Base-by-base conservation (phyloP, 2,329 filamentous ascomycete genomes). In the Cryphonectria radicalis region DNA sequence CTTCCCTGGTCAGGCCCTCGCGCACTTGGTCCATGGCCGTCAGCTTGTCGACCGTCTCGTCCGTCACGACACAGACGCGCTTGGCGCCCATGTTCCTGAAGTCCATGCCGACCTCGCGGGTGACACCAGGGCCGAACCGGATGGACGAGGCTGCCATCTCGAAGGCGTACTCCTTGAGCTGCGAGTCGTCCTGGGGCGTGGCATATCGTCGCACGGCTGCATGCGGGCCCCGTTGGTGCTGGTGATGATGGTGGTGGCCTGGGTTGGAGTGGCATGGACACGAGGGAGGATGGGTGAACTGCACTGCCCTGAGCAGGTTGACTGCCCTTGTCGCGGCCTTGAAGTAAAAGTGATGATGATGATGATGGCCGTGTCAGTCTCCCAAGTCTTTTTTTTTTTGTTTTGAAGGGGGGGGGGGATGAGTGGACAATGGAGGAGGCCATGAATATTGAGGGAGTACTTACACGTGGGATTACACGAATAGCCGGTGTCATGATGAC, bases 81-180 rank as follows among this genome's bases (percentile, higher is more conserved):
- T 93, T 92, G 8, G 92, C 91, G 19, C 93, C 92, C 86, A 99
- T 87, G 79, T 99, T 98, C 82, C 90, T 92, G 76, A 98, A 91
- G 82, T 99, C 96, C 96, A 98, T 98, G 74, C 96, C 96, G 28
- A 99, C 94, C 82, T 99, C 96, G 81, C 94, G 93, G 35, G 96
- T 99, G 70, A 92, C 93, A 7, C 96, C 96, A 0, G 94, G 93
- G 0, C 96, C 96, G 77, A 98, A 99, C 17, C 96, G 90, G 78
- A 99, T 98, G 40, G 92, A 93, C 0, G 93, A 97, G 1, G 96
- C 94, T 0, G 96, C 96, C 95, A 99, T 97, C 81, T 99, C 96
- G 79, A 99, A 99, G 19, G 96, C 96, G 83, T 99, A 99, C 81
- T 99, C 96, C 80, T 97, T 97, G 78, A 94, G 89, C 74, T 90